Evolutionary conservation across 306 rosid species (phyloP), one percentile per base, ranked within the genome.

Genomic region (Rosa lucieae): DNA sequence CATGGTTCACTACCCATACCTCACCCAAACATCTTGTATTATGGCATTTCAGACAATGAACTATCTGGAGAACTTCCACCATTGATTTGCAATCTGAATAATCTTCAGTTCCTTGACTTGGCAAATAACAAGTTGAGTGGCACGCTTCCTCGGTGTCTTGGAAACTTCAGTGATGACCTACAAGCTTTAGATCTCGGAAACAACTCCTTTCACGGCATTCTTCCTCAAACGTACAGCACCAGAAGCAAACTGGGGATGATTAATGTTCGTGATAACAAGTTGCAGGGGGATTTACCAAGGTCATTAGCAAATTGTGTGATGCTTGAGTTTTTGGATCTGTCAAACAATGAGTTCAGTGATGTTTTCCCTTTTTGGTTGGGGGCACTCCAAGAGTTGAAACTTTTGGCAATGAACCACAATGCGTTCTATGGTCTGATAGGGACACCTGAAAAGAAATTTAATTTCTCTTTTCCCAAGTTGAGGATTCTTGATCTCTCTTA

Each of bases 41-140:
- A 68, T 13, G 6, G 0, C 3, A 0, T 26, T 2, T 48, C 72
- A 20, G 13, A 35, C 5, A 79, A 72, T 48, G 5, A 4, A 8
- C 14, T 80, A 10, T 52, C 49, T 0, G 75, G 70, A 29, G 29
- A 53, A 51, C 2, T 81, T 5, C 10, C 77, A 10, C 18, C 15
- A 5, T 35, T 10, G 53, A n/a, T 59, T 15, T 69, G 84, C 49
- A 69, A 12, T 68, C 0, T 81, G 15, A 47, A 3, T 48, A 26
- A 63, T 44, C 76, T 69, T 47, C 0, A 0, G 0, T 0, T 0
- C n/a, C 77, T 75, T 55, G 69, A 53, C 21, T 42, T 80, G 72
- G 29, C 76, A 3, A 11, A 7, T 11, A 80, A 80, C 63, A 68
- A n/a, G 66, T 67, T 48, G 52, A 48, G 14, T 48, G 52, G 84